Evolutionary conservation across 1,284 basidiomycete species (phyloP).

Genomic region (Microbotryomycetes sp.): DNA sequence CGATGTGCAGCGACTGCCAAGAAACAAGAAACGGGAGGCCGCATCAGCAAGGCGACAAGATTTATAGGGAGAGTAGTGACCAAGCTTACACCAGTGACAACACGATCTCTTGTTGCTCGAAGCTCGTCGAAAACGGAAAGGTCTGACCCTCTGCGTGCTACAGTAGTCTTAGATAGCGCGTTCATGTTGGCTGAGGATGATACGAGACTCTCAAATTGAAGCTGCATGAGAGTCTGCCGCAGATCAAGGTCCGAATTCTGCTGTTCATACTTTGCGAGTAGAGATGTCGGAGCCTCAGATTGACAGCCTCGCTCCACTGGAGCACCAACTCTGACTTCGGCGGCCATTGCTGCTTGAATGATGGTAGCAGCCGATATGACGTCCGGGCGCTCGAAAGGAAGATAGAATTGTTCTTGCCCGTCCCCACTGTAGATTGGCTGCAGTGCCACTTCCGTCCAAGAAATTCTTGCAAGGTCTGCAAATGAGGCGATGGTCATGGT

Average conservation of each 20-base stretch:
- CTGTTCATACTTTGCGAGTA: slow-evolving; percentile 44
- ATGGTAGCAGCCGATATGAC: slow-evolving; percentile 9
- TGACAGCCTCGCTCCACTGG: slow-evolving; percentile 9
- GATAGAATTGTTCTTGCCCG: slow-evolving; percentile 50
- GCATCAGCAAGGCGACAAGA: too few relatives aligned
- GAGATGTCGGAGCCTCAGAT: slow-evolving; percentile 41
- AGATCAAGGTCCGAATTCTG: slow-evolving; percentile 51
- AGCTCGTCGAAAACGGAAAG: too few relatives aligned
- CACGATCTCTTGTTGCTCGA: too few relatives aligned
- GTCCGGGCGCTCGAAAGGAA: slow-evolving; percentile 52
- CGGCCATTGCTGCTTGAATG: slow-evolving; percentile 40
- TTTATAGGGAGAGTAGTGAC: too few relatives aligned
- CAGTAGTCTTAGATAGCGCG: too few relatives aligned
- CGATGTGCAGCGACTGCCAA: too few relatives aligned
- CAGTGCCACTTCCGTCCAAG: slow-evolving; percentile 63
- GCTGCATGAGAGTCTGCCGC: slow-evolving; percentile 53
- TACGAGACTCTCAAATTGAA: slow-evolving; percentile 56
- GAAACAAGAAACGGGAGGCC: too few relatives aligned
- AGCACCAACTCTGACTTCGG: slow-evolving; percentile 11
- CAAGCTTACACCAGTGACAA: too few relatives aligned
- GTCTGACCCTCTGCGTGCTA: too few relatives aligned
- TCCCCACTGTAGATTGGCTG: slow-evolving; percentile 46
- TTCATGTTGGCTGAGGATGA: too few relatives aligned
- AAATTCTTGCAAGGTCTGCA: slow-evolving; percentile 66
- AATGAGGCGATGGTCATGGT: neutral